Percentiles rank a stretch among this genome's conserved stretches.
Conservation (phyloP, 2,329 filamentous ascomycete genomes). For the Aspergillus hortae region DNA sequence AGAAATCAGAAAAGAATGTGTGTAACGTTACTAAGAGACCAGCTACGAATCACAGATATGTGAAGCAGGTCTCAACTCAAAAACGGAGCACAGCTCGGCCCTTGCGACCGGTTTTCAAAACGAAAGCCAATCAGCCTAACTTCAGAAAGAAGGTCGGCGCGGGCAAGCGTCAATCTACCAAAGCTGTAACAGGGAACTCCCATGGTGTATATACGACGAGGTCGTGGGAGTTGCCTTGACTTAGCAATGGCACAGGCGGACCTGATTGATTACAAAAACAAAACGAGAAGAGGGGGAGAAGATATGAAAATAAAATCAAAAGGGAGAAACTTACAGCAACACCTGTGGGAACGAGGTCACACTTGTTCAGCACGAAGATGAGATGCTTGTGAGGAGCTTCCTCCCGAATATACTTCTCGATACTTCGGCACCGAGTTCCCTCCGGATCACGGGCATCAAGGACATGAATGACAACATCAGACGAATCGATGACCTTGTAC, state of each 20-base stretch:
- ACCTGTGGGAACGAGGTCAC: constrained; percentile 84
- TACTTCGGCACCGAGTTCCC: constrained; percentile 82
- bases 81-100: constrained; percentile 77
- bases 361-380: constrained; percentile 85
- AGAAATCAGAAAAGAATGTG: constrained; percentile 57
- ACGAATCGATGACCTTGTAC: constrained; percentile 92
- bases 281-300: constrained; percentile 2
- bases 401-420: constrained; percentile 89
- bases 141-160: constrained; percentile 62
- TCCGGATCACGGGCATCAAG: constrained; percentile 85
- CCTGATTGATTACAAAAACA: constrained; percentile 25
- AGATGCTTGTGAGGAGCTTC: constrained; percentile 97
- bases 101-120: constrained; percentile 82
- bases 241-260: constrained; percentile 62
- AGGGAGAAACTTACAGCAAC: constrained; percentile 76
- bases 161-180: constrained; percentile 88
- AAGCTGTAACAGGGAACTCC: constrained; percentile 96
- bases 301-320: constrained; percentile 5
- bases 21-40: constrained; percentile 99
- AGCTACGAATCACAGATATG: constrained; percentile 61
- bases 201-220: constrained; percentile 58
- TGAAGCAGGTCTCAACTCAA: constrained; percentile 92
- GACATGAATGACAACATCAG: constrained; percentile 93
- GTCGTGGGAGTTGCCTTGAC: constrained; percentile 75
- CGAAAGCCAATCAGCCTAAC: constrained; percentile 71